Evolutionary conservation across 169 alveolate species (phyloP).

Genomic region (Plasmodium cynomolgi): DNA sequence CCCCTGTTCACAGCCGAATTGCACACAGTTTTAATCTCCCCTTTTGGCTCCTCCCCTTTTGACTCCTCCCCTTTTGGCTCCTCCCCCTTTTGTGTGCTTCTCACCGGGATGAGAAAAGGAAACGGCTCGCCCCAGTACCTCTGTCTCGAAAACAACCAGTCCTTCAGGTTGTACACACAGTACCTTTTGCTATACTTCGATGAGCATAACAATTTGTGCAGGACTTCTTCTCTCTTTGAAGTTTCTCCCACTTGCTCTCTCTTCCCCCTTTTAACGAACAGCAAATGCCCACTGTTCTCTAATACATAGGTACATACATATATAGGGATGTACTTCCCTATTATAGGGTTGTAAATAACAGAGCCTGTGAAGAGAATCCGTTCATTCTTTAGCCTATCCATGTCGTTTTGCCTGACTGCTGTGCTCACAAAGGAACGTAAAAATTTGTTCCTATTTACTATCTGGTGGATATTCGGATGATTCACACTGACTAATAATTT

Average conservation of each 20-base stretch:
- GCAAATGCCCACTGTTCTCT: constrained; percentile 19
- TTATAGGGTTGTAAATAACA: constrained; percentile 72
- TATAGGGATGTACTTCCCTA: constrained; percentile 63
- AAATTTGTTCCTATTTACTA: constrained; percentile 11
- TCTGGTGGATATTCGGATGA: constrained; percentile 44
- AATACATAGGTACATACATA: constrained; percentile 73
- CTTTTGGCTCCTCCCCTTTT: neutral
- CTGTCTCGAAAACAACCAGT: constrained; percentile 94
- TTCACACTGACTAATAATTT: constrained; percentile 46
- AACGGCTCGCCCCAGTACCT: constrained; percentile 96
- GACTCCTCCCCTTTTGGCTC: neutral
- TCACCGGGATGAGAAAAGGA: constrained; percentile 84
- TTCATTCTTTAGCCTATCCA: constrained; percentile 40
- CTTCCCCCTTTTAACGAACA: constrained; percentile 29
- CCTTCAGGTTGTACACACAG: constrained; percentile 81
- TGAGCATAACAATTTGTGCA: neutral
- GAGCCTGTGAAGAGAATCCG: constrained; percentile 45
- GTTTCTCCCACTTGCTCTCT: neutral
- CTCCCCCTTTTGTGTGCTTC: constrained; percentile 52
- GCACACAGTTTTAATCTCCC: constrained; percentile 44
- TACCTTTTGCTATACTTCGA: constrained; percentile 62
- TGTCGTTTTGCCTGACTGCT: constrained; percentile 5
- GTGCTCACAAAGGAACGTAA: neutral
- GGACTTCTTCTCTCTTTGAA: neutral
- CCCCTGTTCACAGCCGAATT: constrained; percentile 56